phyloP scores from a whole-genome alignment of 805 yeast species.

The Debaryomyces hansenii region DNA sequence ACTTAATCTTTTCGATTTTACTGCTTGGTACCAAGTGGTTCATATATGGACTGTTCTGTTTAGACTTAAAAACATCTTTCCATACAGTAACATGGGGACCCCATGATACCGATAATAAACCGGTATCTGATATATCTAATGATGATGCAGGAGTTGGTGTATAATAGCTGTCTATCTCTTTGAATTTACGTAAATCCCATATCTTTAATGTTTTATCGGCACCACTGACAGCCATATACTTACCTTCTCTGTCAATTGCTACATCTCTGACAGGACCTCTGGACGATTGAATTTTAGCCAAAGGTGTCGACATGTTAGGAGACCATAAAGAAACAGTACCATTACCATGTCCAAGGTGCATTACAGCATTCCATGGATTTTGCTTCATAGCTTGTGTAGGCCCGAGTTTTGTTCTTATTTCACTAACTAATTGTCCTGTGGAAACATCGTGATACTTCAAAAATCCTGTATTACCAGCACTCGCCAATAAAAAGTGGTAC shows the following conservation, averaged over 20 bases:
- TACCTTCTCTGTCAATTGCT: slow-evolving; percentile 88
- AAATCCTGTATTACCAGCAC: slow-evolving; percentile 88
- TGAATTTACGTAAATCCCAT: slow-evolving; percentile 90
- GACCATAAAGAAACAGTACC: slow-evolving; percentile 95
- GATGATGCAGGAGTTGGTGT: slow-evolving; percentile 85
- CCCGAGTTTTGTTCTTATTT: slow-evolving; percentile 82
- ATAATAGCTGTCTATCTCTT: slow-evolving; percentile 67
- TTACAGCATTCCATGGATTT: slow-evolving; percentile 94
- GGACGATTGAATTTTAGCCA: slow-evolving; percentile 77
- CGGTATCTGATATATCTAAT: slow-evolving; percentile 81
- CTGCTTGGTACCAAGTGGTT: slow-evolving; percentile 81
- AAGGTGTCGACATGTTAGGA: slow-evolving; percentile 81
- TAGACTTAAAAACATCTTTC: slow-evolving; percentile 76
- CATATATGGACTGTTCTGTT: slow-evolving; percentile 88
- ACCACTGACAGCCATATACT: slow-evolving; percentile 91
- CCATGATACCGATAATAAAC: slow-evolving; percentile 86
- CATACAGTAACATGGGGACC: slow-evolving; percentile 94
- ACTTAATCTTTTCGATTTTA: slow-evolving; percentile 62
- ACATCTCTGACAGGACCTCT: slow-evolving; percentile 86
- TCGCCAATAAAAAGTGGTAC: slow-evolving; percentile 81
- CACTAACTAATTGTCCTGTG: slow-evolving; percentile 84
- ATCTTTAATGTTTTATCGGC: slow-evolving; percentile 81
- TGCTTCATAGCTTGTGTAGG: slow-evolving; percentile 87
- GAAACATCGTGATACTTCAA: slow-evolving; percentile 93
- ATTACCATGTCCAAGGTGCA: slow-evolving; percentile 89